Conservation (phyloP, 2,329 filamentous ascomycete genomes). For the Sphaerulina musiva region DNA sequence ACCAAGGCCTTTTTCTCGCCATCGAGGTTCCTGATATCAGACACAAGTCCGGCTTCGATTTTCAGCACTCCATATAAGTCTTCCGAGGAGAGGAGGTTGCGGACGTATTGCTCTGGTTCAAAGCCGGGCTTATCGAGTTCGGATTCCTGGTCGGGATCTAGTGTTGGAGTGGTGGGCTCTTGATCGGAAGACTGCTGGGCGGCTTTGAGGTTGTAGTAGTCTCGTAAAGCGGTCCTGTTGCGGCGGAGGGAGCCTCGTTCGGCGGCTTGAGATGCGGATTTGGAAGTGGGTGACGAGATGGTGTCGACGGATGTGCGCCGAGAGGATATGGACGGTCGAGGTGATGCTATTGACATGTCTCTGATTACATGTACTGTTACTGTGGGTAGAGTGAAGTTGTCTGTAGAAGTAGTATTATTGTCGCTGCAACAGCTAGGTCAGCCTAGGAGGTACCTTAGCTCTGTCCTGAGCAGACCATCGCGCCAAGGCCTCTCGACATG, state of each 20-base stretch:
- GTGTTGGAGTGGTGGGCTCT: slow-evolving; percentile 26
- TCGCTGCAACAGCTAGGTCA: too few species aligned
- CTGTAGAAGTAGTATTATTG: neutral
- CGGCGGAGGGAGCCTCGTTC: slow-evolving; percentile 49
- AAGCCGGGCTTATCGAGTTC: slow-evolving; percentile 72
- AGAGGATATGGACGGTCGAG: slow-evolving; percentile 58
- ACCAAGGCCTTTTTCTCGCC: slow-evolving; percentile 95
- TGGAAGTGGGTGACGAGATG: slow-evolving; percentile 41
- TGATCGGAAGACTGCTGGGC: slow-evolving; percentile 5
- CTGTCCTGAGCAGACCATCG: neutral
- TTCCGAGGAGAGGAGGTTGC: slow-evolving; percentile 54
- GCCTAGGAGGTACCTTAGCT: too few species aligned
- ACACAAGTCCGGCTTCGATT: slow-evolving; percentile 63
- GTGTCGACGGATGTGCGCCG: slow-evolving; percentile 58
- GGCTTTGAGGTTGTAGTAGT: slow-evolving; percentile 82
- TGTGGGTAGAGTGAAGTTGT: neutral
- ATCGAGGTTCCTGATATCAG: slow-evolving; percentile 80
- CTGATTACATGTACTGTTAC: neutral
- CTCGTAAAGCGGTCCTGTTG: slow-evolving; percentile 80
- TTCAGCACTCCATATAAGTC: slow-evolving; percentile 62
- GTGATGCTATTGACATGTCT: slow-evolving; percentile 55
- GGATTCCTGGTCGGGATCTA: slow-evolving; percentile 55
- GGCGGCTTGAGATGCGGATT: slow-evolving; percentile 22
- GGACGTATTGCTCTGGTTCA: slow-evolving; percentile 63
- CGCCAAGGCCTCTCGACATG: neutral